Evolutionary conservation across 1,139 yeast species (phyloP).

Genomic region (Geotrichum restrictum): DNA sequence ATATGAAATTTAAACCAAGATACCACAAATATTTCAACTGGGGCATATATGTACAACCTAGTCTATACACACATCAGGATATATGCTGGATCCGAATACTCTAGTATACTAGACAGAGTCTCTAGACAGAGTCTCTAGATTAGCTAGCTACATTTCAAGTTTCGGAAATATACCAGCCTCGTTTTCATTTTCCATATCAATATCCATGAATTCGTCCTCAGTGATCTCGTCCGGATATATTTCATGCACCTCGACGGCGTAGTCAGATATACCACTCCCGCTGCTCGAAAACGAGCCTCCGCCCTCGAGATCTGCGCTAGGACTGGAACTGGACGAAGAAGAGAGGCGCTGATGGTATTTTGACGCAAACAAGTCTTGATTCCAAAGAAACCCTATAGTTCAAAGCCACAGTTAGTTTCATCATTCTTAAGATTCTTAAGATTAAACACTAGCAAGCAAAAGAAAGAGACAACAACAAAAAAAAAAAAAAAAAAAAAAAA

Average conservation of each 20-base stretch:
- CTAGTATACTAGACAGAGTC: too few relatives aligned
- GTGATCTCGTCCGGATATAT: conserved; percentile 6
- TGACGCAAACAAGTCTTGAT: conserved; percentile 17
- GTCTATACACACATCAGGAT: too few relatives aligned
- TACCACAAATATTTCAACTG: too few relatives aligned
- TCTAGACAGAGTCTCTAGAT: too few relatives aligned
- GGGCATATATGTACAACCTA: too few relatives aligned
- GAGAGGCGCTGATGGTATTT: conserved; percentile 14
- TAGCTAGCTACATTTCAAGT: conserved; percentile 3
- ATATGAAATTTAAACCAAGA: too few relatives aligned
- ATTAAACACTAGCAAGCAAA: too few relatives aligned
- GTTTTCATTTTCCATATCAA: not conserved
- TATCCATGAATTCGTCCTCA: not conserved
- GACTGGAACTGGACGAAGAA: not conserved
- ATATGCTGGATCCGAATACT: too few relatives aligned
- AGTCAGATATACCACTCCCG: not conserved
- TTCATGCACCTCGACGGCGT: conserved; percentile 10
- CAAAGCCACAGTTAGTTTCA: not conserved
- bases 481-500: not conserved
- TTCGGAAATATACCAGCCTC: conserved; percentile 2
- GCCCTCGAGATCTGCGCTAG: not conserved
- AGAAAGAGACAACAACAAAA: too few relatives aligned
- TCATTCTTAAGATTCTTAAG: too few relatives aligned
- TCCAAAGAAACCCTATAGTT: conserved; percentile 19
- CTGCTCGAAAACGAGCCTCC: not conserved